These are phyloP conservation scores for Rachicladosporium sp. DNA, from an alignment of 2,329 filamentous ascomycete species.

Conservation along the genomic window DNA sequence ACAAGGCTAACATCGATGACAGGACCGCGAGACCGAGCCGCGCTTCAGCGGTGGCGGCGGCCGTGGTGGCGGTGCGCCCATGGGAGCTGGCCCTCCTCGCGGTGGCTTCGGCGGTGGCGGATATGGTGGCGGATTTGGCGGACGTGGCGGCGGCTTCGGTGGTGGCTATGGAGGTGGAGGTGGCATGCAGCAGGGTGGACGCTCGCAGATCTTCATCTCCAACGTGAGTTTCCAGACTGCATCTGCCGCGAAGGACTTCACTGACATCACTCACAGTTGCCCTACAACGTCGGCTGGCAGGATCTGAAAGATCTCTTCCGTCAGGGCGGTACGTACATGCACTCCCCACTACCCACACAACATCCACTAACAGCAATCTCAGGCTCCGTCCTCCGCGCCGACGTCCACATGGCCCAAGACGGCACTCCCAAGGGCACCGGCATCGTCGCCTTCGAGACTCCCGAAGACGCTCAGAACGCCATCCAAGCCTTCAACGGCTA, in stretches of 20 bases:
- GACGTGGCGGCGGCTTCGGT: conserved; percentile 37
- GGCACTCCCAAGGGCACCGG: conserved; percentile 93
- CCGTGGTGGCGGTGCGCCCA: conserved; percentile 32
- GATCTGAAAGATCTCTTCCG: conserved; percentile 98
- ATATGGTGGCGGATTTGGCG: conserved; percentile 34
- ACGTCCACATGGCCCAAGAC: conserved; percentile 84
- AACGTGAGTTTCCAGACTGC: conserved; percentile 53
- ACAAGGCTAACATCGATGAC: conserved; percentile 3
- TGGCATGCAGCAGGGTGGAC: conserved; percentile 45
- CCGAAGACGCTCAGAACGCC: conserved; percentile 87
- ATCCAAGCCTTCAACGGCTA: conserved; percentile 98
- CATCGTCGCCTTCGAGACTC: conserved; percentile 90
- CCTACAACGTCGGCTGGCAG: conserved; percentile 96
- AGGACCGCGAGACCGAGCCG: conserved; percentile 97
- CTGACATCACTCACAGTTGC: conserved; percentile 51
- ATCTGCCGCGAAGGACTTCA: conserved; percentile 7
- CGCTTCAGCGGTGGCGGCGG: conserved; percentile 70
- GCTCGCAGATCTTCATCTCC: conserved; percentile 90
- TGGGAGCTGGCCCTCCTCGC: neutral
- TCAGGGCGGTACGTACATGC: conserved; percentile 68
- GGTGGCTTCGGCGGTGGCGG: conserved; percentile 39
- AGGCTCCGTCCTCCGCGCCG: conserved; percentile 80
- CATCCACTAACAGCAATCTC: conserved; percentile 31
- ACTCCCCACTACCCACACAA: neutral
- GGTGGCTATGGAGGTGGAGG: conserved; percentile 37